Evolutionary conservation across 192 early-diverging fungal species (phyloP).

Genomic region (Haplosporangium gracile): DNA sequence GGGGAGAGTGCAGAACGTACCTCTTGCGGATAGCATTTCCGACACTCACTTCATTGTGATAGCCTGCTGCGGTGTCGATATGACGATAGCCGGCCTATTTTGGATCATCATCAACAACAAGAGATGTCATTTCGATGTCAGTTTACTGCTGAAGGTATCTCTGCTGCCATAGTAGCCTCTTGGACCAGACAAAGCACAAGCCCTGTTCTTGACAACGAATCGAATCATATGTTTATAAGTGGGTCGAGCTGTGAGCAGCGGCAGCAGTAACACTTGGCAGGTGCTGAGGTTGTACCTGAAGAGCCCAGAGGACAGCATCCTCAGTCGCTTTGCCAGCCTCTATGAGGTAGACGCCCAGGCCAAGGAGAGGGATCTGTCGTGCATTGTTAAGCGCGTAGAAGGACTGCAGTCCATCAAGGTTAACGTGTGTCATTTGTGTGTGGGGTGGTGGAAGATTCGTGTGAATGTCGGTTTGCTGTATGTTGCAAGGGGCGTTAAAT

Average conservation of each 20-base stretch:
- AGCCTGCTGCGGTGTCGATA: conserved; percentile 64
- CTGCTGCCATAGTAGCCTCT: no score
- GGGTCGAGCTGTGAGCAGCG: neutral
- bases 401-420: conserved; percentile 36
- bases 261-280: neutral
- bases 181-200: neutral
- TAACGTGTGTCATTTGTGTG: conserved; percentile 26
- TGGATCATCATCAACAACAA: neutral
- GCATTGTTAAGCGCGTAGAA: conserved; percentile 38
- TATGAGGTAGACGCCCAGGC: conserved; percentile 61
- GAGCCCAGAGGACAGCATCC: conserved; percentile 59
- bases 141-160: neutral
- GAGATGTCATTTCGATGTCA: conserved; percentile 2
- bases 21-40: conserved; percentile 60
- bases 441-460: neutral
- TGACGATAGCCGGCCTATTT: conserved; percentile 66
- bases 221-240: neutral
- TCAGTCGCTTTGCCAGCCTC: conserved; percentile 52
- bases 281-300: conserved; percentile 37
- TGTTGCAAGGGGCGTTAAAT: neutral
- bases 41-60: conserved; percentile 61
- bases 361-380: conserved; percentile 37
- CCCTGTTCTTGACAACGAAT: neutral
- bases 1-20: conserved; percentile 15
- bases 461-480: neutral